Base-by-base conservation (phyloP, 345 rosid genomes). In the Balakata baccata region DNA sequence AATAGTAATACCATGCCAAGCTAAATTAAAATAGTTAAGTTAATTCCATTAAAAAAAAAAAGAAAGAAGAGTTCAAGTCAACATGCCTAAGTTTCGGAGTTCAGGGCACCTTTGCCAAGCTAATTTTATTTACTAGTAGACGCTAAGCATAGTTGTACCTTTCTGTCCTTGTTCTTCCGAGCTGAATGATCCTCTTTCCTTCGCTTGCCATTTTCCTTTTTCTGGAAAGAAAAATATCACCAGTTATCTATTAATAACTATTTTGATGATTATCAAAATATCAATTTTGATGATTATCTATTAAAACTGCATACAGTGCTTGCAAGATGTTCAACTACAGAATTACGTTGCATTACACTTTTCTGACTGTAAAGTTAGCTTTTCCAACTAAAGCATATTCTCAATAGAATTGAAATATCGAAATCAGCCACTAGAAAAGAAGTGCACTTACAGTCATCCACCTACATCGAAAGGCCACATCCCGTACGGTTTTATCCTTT, bases 141-240 rank as follows among this genome's bases (percentile, higher is more conserved):
- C 11, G n/a, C 37, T 37, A 71, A 49, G 20, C 11, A 34, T 49
- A 71, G 20, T 54, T 74, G 73, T 87, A 90, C 97, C 86, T 88
- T 89, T 79, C 90, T 89, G 74, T 92, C 97, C 84, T 89, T 92
- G 68, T 79, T 92, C 78, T 89, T 90, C 86, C 93, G 79, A 56
- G 89, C 82, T 18, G 93, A 84, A 78, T 86, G 92, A 45, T 92
- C 96, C 45, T 92, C 97, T 78, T 90, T 90, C 83, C 93, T 85
- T 77, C 94, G 82, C 83, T 92, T 92, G 46, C 93, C 90, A 60
- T 81, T 87, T 80, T 89, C 96, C 81, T 90, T 92, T 82, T 83
- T 92, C 97, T 92, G 88, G 34, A 80, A 68, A 49, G 66, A 82
- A 60, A 60, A 63, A 77, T 16, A 23, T 13, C 50, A 29, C 34